A percentile compares a stretch with the other conserved stretches of the same genome.
Evolutionary conservation across 2,329 filamentous ascomycete species (phyloP).

Genomic region (Trichoderma koningiopsis): DNA sequence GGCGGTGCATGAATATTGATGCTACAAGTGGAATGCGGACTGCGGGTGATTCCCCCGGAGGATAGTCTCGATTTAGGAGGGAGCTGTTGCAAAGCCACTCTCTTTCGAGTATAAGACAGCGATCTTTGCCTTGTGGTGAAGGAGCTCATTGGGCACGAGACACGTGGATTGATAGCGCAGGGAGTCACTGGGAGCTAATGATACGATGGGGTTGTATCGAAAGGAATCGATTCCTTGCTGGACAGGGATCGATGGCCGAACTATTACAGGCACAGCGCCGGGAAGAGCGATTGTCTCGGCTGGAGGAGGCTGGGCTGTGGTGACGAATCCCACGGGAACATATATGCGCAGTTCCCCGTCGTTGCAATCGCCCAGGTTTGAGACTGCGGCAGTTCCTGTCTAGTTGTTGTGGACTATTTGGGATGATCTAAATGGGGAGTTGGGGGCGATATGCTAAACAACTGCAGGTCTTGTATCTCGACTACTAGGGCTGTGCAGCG

Average conservation of each 20-base stretch:
- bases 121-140: slow-evolving; percentile 4
- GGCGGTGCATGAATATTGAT: not conserved
- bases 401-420: not conserved
- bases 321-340: not conserved
- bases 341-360: not conserved
- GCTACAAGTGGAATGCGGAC: not conserved
- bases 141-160: not conserved
- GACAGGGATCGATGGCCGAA: slow-evolving; percentile 5
- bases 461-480: not conserved
- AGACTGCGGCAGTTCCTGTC: not conserved
- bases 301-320: not conserved
- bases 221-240: slow-evolving; percentile 9
- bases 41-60: slow-evolving; percentile 4
- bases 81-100: not conserved
- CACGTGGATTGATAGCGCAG: not conserved
- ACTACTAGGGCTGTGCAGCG: not conserved
- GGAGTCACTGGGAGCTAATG: not conserved
- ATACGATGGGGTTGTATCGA: slow-evolving; percentile 1
- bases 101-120: not conserved
- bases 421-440: not conserved
- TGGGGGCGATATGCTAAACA: not conserved
- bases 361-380: not conserved
- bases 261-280: not conserved
- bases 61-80: not conserved
- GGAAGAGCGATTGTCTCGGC: not conserved